Evolutionary conservation across 1,139 yeast genomes (phyloP), one percentile per base, ranked within the genome.

Genomic region (Yamadazyma trypodendri): DNA sequence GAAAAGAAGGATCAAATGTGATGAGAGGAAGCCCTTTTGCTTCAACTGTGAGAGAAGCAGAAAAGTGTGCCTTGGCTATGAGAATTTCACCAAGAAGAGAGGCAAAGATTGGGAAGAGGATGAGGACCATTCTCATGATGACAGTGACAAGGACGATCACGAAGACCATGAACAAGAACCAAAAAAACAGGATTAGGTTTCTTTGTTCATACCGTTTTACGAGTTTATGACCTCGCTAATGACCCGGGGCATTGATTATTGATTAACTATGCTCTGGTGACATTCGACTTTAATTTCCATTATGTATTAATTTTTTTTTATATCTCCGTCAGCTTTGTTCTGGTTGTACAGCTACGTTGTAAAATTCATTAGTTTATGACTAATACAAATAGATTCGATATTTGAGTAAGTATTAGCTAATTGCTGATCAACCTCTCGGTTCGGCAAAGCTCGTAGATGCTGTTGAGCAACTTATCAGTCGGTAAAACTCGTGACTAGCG

Each of bases 21-120:
- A 83, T 55, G 92, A 84, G 58, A 62, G 82, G 36, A 84, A 81
- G 49, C 92, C 92, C 1, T 71, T 74, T 36, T 85, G 94, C 54
- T 70, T 66, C 51, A 84, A 85, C 56, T 85, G 95, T 56, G 84
- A 79, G 51, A 74, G 85, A 45, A 73, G 83, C 32, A 79, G 79
- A 46, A 79, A 85, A 46, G 74, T 76, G 11, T 85, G 95, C 52
- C 63, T 81, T 10, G 89, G 88, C 3, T 83, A 83, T 54, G 86
- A 70, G 48, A 59, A 58, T 37, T 46, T 58, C 34, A 30, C 46
- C 13, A 50, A 48, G 38, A 52, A 41, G 43, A 51, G 45, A 38
- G 42, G 42, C 33, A 45, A 39, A 29, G 40, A 36, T 17, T 37
- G 37, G n/a, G 42, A 40, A n/a, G 38, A 37, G 18, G 42, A 44